Evolutionary conservation across 441 rosid genomes (phyloP), one percentile per base, ranked within the genome.

Genomic region (Adansonia rubrostipa): DNA sequence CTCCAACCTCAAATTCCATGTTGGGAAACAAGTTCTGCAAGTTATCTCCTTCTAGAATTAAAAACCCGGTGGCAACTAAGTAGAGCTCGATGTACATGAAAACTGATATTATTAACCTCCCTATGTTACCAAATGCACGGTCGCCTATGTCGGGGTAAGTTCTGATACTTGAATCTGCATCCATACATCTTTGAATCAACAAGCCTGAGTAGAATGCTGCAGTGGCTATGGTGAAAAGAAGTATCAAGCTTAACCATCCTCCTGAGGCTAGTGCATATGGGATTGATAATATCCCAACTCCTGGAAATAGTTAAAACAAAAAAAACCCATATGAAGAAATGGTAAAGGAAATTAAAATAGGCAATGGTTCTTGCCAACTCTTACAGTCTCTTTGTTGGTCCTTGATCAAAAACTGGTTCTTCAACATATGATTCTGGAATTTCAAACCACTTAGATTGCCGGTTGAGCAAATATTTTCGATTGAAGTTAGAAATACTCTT

Each of bases 31-130:
- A 76, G 15, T 87, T 93, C 11, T 85, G 82, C 47, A 96, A 83
- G 83, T 96, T 93, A 61, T 93, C 99, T 1, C 97, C 95, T 89
- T 96, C 97, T 9, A 96, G 85, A 54, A 96, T 93, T 83, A 96
- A 80, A 86, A 93, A 95, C 8, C 96, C 96, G 0, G 92, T 91
- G 0, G 96, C 93, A 0, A 96, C 97, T 24, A 93, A 67, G 86
- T 89, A 93, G 78, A 96, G 98, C 85, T 93, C 98, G 0, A 79
- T 36, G 56, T 90, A 85, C 93, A 93, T 92, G 85, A 93, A 85
- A 74, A 89, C 71, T 0, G 92, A 88, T 20, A 87, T 80, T 19
- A 93, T 2, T 1, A 90, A 0, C 66, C 91, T 90, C 71, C 99
- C 99, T 42, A 80, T 86, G 45, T 73, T 84, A 6, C 98, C 99